phyloP scores from a whole-genome alignment of 169 alveolate species.

The Plasmodium falciparum region DNA sequence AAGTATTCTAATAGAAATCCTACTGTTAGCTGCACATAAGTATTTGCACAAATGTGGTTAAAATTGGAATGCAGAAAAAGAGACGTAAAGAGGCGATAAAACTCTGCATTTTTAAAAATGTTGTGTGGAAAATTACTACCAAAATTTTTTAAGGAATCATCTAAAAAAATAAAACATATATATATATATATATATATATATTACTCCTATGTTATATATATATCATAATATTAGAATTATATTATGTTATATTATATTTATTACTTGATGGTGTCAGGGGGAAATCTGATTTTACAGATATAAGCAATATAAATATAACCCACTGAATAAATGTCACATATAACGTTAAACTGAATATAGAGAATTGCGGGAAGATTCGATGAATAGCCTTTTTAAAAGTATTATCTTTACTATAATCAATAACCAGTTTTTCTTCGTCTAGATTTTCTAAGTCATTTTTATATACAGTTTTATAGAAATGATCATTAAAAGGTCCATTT shows the following conservation, averaged over 20 bases:
- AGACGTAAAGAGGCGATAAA: conserved; percentile 76
- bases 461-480: conserved; percentile 70
- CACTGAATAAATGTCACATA: conserved; percentile 75
- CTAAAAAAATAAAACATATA: conserved; percentile 16
- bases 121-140: conserved; percentile 72
- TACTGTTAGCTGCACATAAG: conserved; percentile 75
- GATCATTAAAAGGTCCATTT: conserved; percentile 76
- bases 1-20: conserved; percentile 76
- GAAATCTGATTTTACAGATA: conserved; percentile 65
- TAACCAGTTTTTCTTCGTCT: conserved; percentile 68
- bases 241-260: background rate
- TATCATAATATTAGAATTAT: background rate
- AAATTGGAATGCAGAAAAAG: conserved; percentile 75
- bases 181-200: background rate
- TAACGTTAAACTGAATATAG: conserved; percentile 58
- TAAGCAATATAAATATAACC: conserved; percentile 58
- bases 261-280: conserved; percentile 73
- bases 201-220: background rate
- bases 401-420: conserved; percentile 45
- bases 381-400: conserved; percentile 53
- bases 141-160: conserved; percentile 74
- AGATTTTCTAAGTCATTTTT: conserved; percentile 63
- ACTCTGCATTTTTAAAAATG: conserved; percentile 58
- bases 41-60: conserved; percentile 78
- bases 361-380: conserved; percentile 76